Evolutionary conservation across 352 stramenopile species (phyloP).

Genomic region (Phytophthora uliginosa): DNA sequence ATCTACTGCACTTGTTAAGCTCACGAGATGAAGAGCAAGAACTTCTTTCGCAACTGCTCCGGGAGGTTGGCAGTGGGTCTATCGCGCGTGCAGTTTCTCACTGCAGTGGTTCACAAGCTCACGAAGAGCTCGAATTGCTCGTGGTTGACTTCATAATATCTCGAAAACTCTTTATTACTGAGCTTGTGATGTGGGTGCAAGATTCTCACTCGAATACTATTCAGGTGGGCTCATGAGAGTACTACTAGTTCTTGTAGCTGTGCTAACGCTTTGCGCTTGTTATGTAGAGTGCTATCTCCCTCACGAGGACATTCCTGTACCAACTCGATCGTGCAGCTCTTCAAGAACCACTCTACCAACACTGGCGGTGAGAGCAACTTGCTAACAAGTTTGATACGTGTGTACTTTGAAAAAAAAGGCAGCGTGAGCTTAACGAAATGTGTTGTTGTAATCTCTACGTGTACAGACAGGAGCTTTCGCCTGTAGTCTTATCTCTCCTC

Average conservation of each 20-base stretch:
- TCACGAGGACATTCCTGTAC: slow-evolving; percentile 44
- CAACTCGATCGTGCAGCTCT: slow-evolving; percentile 24
- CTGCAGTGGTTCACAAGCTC: not conserved
- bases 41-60: slow-evolving; percentile 44
- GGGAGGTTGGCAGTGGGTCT: not conserved
- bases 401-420: not conserved
- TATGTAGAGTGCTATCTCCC: slow-evolving; percentile 31
- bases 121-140: slow-evolving; percentile 41
- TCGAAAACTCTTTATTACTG: slow-evolving; percentile 33
- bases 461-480: slow-evolving; percentile 40
- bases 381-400: not conserved
- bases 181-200: slow-evolving; percentile 20
- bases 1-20: slow-evolving; percentile 23
- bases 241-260: not conserved
- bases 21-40: slow-evolving; percentile 33
- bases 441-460: slow-evolving; percentile 3
- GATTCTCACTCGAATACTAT: slow-evolving; percentile 5
- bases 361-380: slow-evolving; percentile 40
- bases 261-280: slow-evolving; percentile 10
- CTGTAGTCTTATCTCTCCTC: slow-evolving; percentile 26
- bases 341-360: slow-evolving; percentile 25
- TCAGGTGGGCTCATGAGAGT: slow-evolving; percentile 23
- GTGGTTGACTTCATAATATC: slow-evolving; percentile 46
- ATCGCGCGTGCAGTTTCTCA: not conserved
- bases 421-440: slow-evolving; percentile 10